Evolutionary conservation across 306 rosid genomes (phyloP), one percentile per base, ranked within the genome.

Genomic region (Vicia villosa): DNA sequence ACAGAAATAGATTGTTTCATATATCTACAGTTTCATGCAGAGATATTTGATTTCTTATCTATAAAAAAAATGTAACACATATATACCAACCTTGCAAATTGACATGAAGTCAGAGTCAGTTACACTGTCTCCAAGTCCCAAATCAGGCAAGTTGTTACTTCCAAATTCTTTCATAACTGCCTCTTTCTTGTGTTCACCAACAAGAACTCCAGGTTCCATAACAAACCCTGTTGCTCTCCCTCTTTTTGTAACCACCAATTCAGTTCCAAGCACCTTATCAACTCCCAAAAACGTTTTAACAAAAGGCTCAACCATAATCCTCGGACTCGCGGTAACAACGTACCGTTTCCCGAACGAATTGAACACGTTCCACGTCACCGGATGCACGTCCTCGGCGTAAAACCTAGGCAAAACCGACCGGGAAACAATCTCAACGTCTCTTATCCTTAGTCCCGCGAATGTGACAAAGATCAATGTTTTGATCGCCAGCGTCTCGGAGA

Each of bases 81-180:
- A 26, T 26, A 26, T 12, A 42, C 70, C n/a, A 66, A 88, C 98
- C 98, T 88, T 86, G 91, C 98, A 93, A 73, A 90, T 58, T 11
- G 97, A 90, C 96, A 94, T 87, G 90, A 94, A 94, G 54, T 90
- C 84, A 49, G 83, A 79, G 66, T 94, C 98, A 10, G 92, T 76
- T 20, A 80, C 78, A 79, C 92, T 70, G 66, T 94, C 96, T 47
- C 98, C 98, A 0, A 94, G 86, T 13, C 97, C 98, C 70, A 94
- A 77, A 84, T 94, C 96, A 0, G 97, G 98, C 41, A 80, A 63
- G 47, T 77, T 24, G 1, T 79, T 36, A 0, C 70, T 2, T 0
- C 89, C 97, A 63, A 94, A 84, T 41, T 94, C 96, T 42, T 83
- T 80, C 1, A 85, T 14, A 22, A 90, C 6, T 4, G 84, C 97